Conservation (phyloP, 108 stramenopile species). For the Discostella stelligeroides region DNA sequence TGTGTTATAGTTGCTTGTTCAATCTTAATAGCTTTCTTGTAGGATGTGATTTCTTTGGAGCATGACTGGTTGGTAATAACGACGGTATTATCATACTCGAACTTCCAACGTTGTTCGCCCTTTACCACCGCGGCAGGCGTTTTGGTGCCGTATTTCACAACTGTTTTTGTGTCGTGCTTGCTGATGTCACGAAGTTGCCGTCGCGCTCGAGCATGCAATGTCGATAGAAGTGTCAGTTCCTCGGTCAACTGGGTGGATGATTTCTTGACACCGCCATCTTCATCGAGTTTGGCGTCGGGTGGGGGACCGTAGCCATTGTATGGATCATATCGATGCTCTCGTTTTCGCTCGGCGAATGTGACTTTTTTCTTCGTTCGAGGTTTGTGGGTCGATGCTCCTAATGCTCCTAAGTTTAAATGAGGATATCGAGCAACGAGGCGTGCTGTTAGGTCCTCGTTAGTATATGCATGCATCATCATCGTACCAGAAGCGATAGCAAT, state of each 20-base stretch:
- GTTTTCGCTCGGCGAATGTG: too few relatives aligned
- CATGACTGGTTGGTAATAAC: slow-evolving; percentile 54
- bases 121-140: slow-evolving; percentile 4
- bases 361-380: too few relatives aligned
- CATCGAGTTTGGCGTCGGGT: too few relatives aligned
- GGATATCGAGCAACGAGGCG: too few relatives aligned
- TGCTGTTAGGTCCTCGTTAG: too few relatives aligned
- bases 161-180: slow-evolving; percentile 58
- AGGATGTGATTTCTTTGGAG: slow-evolving; percentile 58
- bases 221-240: slow-evolving; percentile 58
- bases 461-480: too few relatives aligned
- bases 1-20: slow-evolving; percentile 32
- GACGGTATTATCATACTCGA: slow-evolving; percentile 51
- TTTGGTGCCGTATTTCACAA: slow-evolving; percentile 47
- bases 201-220: slow-evolving; percentile 51
- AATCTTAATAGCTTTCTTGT: slow-evolving; percentile 44
- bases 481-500: too few relatives aligned
- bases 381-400: too few relatives aligned
- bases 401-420: too few relatives aligned
- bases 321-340: too few relatives aligned
- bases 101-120: slow-evolving; percentile 48
- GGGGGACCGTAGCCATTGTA: too few relatives aligned
- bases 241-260: slow-evolving; percentile 9
- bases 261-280: too few relatives aligned
- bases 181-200: slow-evolving; percentile 61